phyloP scores from a whole-genome alignment of 2,329 filamentous ascomycete genomes.

The Phoma herbarum region DNA sequence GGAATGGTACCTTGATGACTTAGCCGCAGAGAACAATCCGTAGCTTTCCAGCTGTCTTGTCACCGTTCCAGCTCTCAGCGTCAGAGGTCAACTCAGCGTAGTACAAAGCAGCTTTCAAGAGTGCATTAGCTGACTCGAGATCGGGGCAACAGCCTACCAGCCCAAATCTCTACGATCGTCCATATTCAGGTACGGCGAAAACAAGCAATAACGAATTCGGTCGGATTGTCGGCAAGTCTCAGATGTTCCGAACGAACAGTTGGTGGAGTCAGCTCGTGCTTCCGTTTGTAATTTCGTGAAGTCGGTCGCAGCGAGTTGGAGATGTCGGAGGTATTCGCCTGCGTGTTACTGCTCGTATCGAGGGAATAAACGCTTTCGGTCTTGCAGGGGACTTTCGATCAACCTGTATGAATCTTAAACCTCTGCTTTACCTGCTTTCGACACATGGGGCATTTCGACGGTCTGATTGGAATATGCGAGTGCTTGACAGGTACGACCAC shows the following conservation, averaged over 20 bases:
- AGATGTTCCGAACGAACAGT: not conserved
- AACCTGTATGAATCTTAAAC: conserved; percentile 48
- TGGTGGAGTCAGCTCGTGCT: not conserved
- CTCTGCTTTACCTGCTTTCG: conserved; percentile 57
- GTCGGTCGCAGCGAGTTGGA: not conserved
- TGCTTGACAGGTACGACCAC: conserved; percentile 57
- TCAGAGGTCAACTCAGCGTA: not conserved
- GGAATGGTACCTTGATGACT: not conserved
- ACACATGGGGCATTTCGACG: conserved; percentile 57
- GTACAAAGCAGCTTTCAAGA: not conserved
- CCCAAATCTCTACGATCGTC: not conserved
- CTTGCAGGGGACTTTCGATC: not conserved
- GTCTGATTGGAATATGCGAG: conserved; percentile 51
- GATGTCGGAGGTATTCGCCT: not conserved
- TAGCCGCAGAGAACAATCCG: not conserved
- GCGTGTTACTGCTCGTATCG: not conserved
- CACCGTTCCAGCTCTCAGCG: not conserved
- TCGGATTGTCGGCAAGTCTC: not conserved
- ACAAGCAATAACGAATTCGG: not conserved
- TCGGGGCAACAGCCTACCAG: not conserved
- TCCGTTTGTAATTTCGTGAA: not conserved
- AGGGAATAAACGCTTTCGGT: not conserved
- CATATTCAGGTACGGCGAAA: not conserved
- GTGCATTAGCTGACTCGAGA: not conserved
- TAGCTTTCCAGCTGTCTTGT: not conserved